These are phyloP conservation scores for Daedaleopsis nitida DNA, from an alignment of 768 basidiomycete genomes.

Conservation along the genomic window DNA sequence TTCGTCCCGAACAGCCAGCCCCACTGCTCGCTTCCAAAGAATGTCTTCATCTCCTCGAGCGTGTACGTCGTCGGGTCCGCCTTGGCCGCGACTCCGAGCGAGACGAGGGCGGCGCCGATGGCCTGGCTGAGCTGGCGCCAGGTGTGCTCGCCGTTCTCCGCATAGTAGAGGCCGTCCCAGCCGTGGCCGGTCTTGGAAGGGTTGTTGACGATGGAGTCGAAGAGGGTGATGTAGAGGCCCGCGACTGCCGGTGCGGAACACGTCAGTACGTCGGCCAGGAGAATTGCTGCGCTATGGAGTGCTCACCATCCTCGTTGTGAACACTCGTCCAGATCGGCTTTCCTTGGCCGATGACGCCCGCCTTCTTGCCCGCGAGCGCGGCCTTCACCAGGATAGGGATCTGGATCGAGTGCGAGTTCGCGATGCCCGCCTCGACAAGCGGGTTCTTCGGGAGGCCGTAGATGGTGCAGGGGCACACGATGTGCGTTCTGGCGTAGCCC, in stretches of 20 bases:
- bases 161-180: slow-evolving; percentile 40
- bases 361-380: slow-evolving; percentile 48
- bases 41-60: slow-evolving; percentile 44
- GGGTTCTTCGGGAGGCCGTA: slow-evolving; percentile 53
- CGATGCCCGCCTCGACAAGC: slow-evolving; percentile 53
- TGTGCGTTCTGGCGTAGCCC: slow-evolving; percentile 55
- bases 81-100: slow-evolving; percentile 32
- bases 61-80: slow-evolving; percentile 48
- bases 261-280: background rate
- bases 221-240: slow-evolving; percentile 44
- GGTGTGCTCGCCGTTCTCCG: slow-evolving; percentile 35
- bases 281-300: background rate
- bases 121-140: slow-evolving; percentile 38
- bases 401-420: slow-evolving; percentile 54
- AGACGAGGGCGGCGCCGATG: slow-evolving; percentile 37
- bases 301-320: slow-evolving; percentile 54
- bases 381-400: slow-evolving; percentile 51
- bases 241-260: slow-evolving; percentile 35
- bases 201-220: slow-evolving; percentile 38
- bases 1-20: slow-evolving; percentile 21
- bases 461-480: slow-evolving; percentile 58
- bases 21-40: slow-evolving; percentile 15
- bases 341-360: slow-evolving; percentile 58
- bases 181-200: slow-evolving; percentile 32
- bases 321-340: slow-evolving; percentile 62